Conservation (phyloP, 768 basidiomycete species). For the Boletus rufocinnamomeus region DNA sequence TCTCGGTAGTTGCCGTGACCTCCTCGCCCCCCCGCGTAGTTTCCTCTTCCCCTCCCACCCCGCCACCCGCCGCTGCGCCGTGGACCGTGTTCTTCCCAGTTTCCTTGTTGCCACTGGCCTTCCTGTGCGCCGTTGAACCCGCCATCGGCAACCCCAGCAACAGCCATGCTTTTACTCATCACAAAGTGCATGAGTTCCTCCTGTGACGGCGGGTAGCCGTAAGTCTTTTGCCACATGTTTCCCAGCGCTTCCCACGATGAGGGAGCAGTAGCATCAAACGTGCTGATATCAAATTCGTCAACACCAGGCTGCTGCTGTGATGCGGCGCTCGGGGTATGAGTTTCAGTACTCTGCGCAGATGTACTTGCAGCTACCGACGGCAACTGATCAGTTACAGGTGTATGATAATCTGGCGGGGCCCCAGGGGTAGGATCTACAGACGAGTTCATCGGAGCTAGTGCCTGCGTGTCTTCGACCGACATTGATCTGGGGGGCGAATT, state of each 20-base stretch:
- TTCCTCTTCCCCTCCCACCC: slow-evolving; percentile 43
- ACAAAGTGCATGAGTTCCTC: slow-evolving; percentile 79
- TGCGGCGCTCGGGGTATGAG: slow-evolving; percentile 38
- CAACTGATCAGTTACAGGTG: slow-evolving; percentile 41
- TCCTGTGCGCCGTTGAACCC: slow-evolving; percentile 22
- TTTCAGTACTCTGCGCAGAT: slow-evolving; percentile 47
- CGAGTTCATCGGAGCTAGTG: slow-evolving; percentile 36
- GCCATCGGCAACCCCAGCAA: slow-evolving; percentile 16
- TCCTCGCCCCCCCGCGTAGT: slow-evolving; percentile 33
- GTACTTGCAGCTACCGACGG: slow-evolving; percentile 57
- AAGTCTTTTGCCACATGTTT: slow-evolving; percentile 71
- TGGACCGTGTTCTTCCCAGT: slow-evolving; percentile 35
- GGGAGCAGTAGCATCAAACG: slow-evolving; percentile 74
- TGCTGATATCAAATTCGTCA: slow-evolving; percentile 66
- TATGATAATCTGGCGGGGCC: slow-evolving; percentile 51
- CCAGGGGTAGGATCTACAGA: slow-evolving; percentile 46
- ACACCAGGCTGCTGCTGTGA: slow-evolving; percentile 49
- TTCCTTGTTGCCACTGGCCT: slow-evolving; percentile 28
- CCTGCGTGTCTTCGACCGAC: slow-evolving; percentile 28
- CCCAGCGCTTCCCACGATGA: slow-evolving; percentile 81
- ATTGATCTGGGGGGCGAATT: slow-evolving; percentile 33
- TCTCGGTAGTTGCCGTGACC: slow-evolving; percentile 52
- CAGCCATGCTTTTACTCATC: slow-evolving; percentile 41
- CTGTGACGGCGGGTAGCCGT: slow-evolving; percentile 68
- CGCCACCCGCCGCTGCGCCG: slow-evolving; percentile 40